Evolutionary conservation across 2,329 filamentous ascomycete species (phyloP).

Genomic region (Xylaria sp.): DNA sequence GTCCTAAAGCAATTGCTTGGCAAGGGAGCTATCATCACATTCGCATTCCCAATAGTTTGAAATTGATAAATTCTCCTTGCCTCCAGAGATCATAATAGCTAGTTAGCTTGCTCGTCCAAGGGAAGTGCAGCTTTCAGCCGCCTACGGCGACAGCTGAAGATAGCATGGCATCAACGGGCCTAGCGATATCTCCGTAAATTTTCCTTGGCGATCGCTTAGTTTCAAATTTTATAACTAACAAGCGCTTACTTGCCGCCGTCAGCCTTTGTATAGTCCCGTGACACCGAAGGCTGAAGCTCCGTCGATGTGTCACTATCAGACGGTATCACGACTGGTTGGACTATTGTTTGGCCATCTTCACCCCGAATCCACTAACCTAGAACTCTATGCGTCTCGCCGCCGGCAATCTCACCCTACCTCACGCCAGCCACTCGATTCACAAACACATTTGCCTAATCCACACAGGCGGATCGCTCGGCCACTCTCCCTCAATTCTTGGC

Average conservation of each 20-base stretch:
- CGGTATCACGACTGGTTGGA: constrained; percentile 20
- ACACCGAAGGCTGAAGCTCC: constrained; percentile 24
- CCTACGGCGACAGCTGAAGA: constrained; percentile 23
- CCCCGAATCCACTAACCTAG: neutral
- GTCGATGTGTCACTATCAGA: neutral
- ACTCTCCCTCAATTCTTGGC: constrained; percentile 14
- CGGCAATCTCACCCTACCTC: constrained; percentile 13
- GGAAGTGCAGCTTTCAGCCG: constrained; percentile 27
- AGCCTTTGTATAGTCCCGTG: constrained; percentile 26
- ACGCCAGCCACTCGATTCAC: constrained; percentile 24
- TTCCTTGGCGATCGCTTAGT: constrained; percentile 32
- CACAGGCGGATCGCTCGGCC: constrained; percentile 28
- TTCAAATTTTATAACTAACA: constrained; percentile 15
- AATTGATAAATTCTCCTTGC: constrained; percentile 18
- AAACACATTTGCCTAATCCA: constrained; percentile 27
- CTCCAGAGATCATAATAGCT: constrained; percentile 10
- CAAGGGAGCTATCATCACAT: constrained; percentile 7
- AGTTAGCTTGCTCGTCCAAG: neutral
- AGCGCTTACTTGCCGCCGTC: constrained; percentile 20
- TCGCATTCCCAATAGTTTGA: neutral
- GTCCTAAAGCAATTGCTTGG: neutral
- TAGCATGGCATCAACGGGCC: constrained; percentile 10
- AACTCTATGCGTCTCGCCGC: constrained; percentile 19
- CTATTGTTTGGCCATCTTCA: constrained; percentile 7
- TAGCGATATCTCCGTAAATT: constrained; percentile 31